Percentiles rank a stretch among this genome's conserved stretches.
phyloP scores from a whole-genome alignment of 495 filamentous ascomycete species.

The Penicillium pulvis region DNA sequence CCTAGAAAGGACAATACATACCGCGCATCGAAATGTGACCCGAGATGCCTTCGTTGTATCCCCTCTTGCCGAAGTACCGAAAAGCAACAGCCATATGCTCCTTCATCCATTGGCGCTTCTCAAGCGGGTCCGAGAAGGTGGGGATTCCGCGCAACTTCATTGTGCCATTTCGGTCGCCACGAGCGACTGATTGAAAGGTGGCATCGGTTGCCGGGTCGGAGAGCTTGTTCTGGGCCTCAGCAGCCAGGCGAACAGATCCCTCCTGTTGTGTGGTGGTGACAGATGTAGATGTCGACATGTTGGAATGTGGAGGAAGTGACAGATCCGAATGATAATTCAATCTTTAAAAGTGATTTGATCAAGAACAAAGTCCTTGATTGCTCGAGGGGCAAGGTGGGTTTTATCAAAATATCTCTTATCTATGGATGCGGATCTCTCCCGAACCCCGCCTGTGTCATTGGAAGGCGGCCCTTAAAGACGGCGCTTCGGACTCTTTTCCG shows the following conservation, averaged over 20 bases:
- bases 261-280: slow-evolving; percentile 18
- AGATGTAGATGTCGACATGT: slow-evolving; percentile 27
- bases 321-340: not conserved
- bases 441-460: slow-evolving; percentile 15
- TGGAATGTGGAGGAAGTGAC: not conserved
- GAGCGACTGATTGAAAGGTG: slow-evolving; percentile 43
- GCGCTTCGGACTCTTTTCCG: slow-evolving; percentile 1
- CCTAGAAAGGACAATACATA: slow-evolving; percentile 9
- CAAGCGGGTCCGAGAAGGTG: slow-evolving; percentile 57
- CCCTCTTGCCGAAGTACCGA: slow-evolving; percentile 67
- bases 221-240: slow-evolving; percentile 28
- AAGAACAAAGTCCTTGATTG: not conserved
- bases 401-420: not conserved
- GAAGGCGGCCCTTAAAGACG: slow-evolving; percentile 8
- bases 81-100: slow-evolving; percentile 75
- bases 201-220: slow-evolving; percentile 27
- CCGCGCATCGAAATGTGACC: slow-evolving; percentile 61
- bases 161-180: slow-evolving; percentile 41
- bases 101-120: slow-evolving; percentile 67
- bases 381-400: not conserved
- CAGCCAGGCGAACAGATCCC: slow-evolving; percentile 23
- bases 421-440: not conserved
- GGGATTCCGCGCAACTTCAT: slow-evolving; percentile 58
- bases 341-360: not conserved
- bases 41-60: slow-evolving; percentile 71